Evolutionary conservation across 1,139 yeast species (phyloP), one percentile per base, ranked within the genome.

Genomic region (Torulaspora pretoriensis): DNA sequence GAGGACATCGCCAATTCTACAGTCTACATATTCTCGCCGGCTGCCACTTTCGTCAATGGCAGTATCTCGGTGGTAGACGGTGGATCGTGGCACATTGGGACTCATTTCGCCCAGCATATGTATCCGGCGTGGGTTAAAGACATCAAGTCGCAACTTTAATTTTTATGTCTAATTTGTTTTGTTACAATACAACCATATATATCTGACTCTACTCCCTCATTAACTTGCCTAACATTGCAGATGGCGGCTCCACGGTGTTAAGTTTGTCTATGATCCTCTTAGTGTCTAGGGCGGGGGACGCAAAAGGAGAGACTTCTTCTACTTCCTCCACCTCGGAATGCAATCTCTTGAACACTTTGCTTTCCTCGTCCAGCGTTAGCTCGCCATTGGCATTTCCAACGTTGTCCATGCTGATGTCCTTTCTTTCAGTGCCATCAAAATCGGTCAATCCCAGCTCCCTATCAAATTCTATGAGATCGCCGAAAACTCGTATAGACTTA

Each of bases 1-100:
- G 69, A 68, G 47, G 97, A 90, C 63, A 85, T 90, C 60, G 97
- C 97, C 12, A 84, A 90, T 53, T 81, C 94, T 2, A 89, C 97
- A 0, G 86, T 86, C 0, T 90, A 73, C 63, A 69, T 90, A 55
- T 84, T 90, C 59, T 84, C 95, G 27, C 83, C 83, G 2, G 95
- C 96, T 3, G 87, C 92, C 4, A 60, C 72, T 12, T 90, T 81
- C 63, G 75, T 90, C 29, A 80, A 84, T 9, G 97, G 97, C 12
- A 80, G 88, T 2, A 70, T 83, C 19, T 72, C 78, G 36, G 83
- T 88, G 10, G 96, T 90, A 9, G 98, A 90, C 65, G 97, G 97
- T 43, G 97, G 82, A 1, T 74, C 77, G 46, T 89, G 97, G 96
- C 95, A 88, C 60, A 69, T 78, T 59, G 92, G 88, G 16, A 74